Percentiles rank a stretch among this genome's conserved stretches.
These are phyloP conservation scores for Raddia guianensis DNA, from an alignment of 176 grass and related monocot genomes.

Conservation along the genomic window DNA sequence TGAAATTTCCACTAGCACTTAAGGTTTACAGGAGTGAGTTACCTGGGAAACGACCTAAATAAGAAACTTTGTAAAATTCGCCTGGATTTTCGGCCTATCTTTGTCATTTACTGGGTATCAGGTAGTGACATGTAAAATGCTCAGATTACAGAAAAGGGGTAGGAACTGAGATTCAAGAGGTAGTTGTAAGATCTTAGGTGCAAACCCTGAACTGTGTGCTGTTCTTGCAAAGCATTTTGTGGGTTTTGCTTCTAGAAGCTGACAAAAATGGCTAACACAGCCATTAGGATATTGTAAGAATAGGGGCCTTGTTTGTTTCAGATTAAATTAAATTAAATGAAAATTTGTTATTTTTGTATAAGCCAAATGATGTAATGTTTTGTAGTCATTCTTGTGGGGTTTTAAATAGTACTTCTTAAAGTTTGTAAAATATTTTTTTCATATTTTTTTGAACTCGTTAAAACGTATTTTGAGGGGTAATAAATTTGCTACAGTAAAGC, in stretches of 20 bases:
- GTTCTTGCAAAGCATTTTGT: neutral
- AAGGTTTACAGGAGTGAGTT: neutral
- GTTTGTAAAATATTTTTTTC: no score
- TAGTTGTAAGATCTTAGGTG: neutral
- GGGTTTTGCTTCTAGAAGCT: neutral
- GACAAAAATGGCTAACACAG: neutral
- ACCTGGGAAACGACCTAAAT: neutral
- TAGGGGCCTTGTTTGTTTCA: no score
- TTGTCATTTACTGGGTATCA: neutral
- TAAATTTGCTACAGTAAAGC: no score
- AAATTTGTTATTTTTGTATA: no score
- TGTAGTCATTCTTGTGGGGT: no score
- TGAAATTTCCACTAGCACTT: neutral
- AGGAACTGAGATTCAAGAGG: neutral
- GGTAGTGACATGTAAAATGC: neutral
- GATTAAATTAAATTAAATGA: no score
- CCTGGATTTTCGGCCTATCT: neutral
- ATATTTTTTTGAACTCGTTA: no score
- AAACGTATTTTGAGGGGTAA: no score
- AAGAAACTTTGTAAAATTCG: neutral
- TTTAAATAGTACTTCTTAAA: no score
- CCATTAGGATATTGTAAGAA: neutral
- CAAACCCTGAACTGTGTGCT: neutral
- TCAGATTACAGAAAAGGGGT: neutral
- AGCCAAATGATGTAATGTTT: no score